Conservation (phyloP, 2,329 filamentous ascomycete species). For the Colletotrichum sp. region DNA sequence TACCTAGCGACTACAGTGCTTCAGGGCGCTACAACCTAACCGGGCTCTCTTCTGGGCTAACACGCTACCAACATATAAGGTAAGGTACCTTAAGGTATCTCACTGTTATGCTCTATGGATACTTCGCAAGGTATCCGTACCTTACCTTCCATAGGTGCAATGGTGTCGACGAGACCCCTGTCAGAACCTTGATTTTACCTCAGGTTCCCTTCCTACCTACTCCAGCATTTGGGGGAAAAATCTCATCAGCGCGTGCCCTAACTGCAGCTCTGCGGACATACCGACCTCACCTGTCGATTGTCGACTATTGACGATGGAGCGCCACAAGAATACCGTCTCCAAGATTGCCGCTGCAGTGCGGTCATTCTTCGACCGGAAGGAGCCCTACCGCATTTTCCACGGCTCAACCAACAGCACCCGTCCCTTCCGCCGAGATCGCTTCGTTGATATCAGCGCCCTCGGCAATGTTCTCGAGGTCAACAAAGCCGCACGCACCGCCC, state of each 20-base stretch:
- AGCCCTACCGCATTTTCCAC: constrained; percentile 76
- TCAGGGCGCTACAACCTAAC: background rate
- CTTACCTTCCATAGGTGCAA: background rate
- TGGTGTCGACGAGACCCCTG: background rate
- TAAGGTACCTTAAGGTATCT: background rate
- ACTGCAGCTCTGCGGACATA: background rate
- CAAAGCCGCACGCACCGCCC: constrained; percentile 54
- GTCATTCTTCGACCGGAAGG: constrained; percentile 48
- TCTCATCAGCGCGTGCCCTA: background rate
- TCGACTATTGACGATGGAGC: constrained; percentile 44
- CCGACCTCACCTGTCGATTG: background rate
- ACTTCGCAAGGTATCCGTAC: background rate
- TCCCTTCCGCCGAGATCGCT: constrained; percentile 46
- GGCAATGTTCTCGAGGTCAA: constrained; percentile 69
- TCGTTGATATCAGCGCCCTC: constrained; percentile 70
- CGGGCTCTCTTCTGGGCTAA: background rate
- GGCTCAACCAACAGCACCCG: constrained; percentile 79
- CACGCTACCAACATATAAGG: background rate
- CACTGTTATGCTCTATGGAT: no score
- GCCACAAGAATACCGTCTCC: constrained; percentile 52
- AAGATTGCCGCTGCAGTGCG: constrained; percentile 52
- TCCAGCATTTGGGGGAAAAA: background rate
- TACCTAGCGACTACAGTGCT: background rate
- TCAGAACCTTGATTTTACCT: constrained; percentile 2
- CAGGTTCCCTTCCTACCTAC: background rate